These are phyloP conservation scores for Epichloe gansuensis DNA, from an alignment of 2,329 filamentous ascomycete species.

Conservation along the genomic window DNA sequence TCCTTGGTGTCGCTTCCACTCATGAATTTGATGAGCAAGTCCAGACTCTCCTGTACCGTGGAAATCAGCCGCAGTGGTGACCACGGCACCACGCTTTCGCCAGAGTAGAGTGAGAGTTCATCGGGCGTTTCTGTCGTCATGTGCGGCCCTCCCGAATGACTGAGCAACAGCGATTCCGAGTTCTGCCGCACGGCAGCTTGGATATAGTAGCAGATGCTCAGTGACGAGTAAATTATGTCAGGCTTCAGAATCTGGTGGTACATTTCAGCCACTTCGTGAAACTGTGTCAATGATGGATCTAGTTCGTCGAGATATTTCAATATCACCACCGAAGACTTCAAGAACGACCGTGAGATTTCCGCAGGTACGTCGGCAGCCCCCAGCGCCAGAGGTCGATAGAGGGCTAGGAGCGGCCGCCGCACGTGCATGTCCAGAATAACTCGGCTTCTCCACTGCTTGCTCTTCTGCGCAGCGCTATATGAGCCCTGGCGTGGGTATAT, in stretches of 20 bases:
- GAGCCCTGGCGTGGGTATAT: constrained; percentile 34
- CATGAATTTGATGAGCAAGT: constrained; percentile 31
- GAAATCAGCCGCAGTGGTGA: constrained; percentile 26
- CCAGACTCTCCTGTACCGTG: constrained; percentile 34
- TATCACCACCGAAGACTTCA: constrained; percentile 43
- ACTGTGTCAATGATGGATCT: constrained; percentile 33
- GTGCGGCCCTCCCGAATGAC: constrained; percentile 17
- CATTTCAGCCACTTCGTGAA: constrained; percentile 36
- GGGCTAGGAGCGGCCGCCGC: constrained; percentile 35
- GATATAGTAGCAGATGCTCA: constrained; percentile 44
- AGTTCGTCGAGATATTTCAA: constrained; percentile 42
- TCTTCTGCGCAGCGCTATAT: constrained; percentile 29
- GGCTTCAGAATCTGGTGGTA: constrained; percentile 39
- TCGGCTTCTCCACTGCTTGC: constrained; percentile 37
- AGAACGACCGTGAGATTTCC: constrained; percentile 38
- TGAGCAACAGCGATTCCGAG: constrained; percentile 17
- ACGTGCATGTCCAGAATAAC: constrained; percentile 42
- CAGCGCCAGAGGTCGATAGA: constrained; percentile 43
- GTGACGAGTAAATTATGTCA: constrained; percentile 41
- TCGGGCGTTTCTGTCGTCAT: constrained; percentile 11
- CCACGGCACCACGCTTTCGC: constrained; percentile 27
- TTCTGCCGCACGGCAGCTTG: constrained; percentile 19
- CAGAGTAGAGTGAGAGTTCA: constrained; percentile 17
- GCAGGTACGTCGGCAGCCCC: constrained; percentile 35
- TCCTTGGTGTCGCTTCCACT: constrained; percentile 39